These are phyloP conservation scores for Schizothecium vesticola DNA, from an alignment of 495 filamentous ascomycete genomes.

Conservation along the genomic window DNA sequence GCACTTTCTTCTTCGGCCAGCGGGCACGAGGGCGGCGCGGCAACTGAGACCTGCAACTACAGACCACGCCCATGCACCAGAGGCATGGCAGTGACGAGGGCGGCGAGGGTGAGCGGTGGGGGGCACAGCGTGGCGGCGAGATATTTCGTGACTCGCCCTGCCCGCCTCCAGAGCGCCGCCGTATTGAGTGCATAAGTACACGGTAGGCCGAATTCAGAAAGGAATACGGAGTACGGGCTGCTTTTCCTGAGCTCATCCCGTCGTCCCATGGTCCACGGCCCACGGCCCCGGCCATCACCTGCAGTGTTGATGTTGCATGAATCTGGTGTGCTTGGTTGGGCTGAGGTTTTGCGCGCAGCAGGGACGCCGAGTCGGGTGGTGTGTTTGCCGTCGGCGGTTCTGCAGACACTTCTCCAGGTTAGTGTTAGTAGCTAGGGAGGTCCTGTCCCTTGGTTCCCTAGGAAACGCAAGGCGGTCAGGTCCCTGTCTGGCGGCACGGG, in stretches of 20 bases:
- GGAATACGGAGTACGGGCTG: neutral
- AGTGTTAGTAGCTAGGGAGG: no score
- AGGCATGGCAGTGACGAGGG: neutral
- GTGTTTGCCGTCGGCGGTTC: neutral
- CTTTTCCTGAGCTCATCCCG: neutral
- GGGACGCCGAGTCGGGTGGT: neutral
- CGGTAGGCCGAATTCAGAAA: neutral
- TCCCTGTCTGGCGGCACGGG: conserved; percentile 1
- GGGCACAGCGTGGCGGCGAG: neutral
- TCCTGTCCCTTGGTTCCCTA: no score
- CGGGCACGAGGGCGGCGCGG: neutral
- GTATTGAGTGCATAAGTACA: no score
- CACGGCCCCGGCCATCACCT: neutral
- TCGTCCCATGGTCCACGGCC: neutral
- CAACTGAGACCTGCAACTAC: neutral
- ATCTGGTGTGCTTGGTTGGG: neutral
- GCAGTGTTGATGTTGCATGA: neutral
- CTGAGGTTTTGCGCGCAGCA: neutral
- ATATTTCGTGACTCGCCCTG: no score
- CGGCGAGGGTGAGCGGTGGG: neutral
- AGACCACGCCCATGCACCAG: neutral
- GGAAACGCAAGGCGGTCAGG: neutral
- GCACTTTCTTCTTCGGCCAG: neutral
- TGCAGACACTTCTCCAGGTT: no score
- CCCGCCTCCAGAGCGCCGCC: no score